Evolutionary conservation across 163 green algal species (phyloP), one percentile per base, ranked within the genome.

Genomic region (Chlamydomonas reinhardtii): DNA sequence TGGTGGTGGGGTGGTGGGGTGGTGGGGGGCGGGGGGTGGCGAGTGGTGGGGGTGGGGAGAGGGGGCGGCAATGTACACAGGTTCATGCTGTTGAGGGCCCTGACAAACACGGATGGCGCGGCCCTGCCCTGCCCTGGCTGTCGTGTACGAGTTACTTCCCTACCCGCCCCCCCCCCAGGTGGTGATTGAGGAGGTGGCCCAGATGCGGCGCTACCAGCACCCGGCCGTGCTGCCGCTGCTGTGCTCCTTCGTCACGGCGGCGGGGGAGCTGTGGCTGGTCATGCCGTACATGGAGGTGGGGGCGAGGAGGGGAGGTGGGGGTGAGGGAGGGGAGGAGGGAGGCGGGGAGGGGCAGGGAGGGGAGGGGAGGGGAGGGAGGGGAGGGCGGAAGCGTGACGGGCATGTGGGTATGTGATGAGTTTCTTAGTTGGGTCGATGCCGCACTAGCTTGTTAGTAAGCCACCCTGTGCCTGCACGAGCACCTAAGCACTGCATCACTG

Each of bases 211-310:
- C 83, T 94, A 98, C 83, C 84, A 94, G 72, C 96, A 99, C 85
- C 94, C 96, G 24, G 97, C 97, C 88, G 90, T 99, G 54, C 95
- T 99, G 81, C 93, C 92, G 17, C 89, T 98, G 64, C 91, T 98
- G 86, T 96, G 93, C 87, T 97, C 94, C 52, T 99, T 99, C 85
- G 95, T 98, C 27, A 34, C 24, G 24, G 27, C 59, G 66, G 81
- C 93, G 68, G 88, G 96, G 65, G 91, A 97, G 83, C 91, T 99
- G 83, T 99, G 96, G 95, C 98, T 99, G 91, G 96, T 99, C 37
- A 98, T 98, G 97, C 97, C 97, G 4, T 99, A 97, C 90, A 93
- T 99, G 31, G 87, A 93, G 87, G 89, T 91, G 76, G 59, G 88
- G 25, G 61, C 12, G 70, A 11, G n/a, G 17, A 32, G 22, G 69